Percentiles rank a stretch among this genome's conserved stretches.
Conservation (phyloP, 2,329 filamentous ascomycete genomes). For the Neurospora sp. region DNA sequence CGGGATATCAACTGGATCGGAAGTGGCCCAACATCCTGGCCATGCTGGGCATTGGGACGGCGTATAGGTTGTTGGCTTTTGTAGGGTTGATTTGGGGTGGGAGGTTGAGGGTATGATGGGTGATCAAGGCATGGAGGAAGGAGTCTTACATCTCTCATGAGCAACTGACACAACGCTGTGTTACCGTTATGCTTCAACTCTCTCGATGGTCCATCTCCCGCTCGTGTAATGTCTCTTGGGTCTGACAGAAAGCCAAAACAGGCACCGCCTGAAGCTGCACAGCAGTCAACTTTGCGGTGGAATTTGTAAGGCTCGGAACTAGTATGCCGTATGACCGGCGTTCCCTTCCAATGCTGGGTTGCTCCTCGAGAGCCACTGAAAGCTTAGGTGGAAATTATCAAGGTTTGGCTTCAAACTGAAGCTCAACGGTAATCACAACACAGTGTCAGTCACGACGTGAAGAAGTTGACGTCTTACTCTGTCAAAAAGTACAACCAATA, state of each 20-base stretch:
- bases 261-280: not conserved
- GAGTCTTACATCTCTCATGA: not conserved
- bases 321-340: not conserved
- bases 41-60: conserved; percentile 32
- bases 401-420: no score
- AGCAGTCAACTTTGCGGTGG: not conserved
- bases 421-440: not conserved
- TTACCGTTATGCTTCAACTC: not conserved
- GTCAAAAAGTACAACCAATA: not conserved
- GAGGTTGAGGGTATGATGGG: conserved; percentile 18
- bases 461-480: not conserved
- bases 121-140: not conserved
- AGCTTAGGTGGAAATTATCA: no score
- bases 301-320: not conserved
- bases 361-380: not conserved
- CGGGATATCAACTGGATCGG: conserved; percentile 37
- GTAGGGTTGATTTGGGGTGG: conserved; percentile 26
- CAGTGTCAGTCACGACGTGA: not conserved
- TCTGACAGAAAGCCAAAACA: not conserved
- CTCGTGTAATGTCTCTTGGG: not conserved
- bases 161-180: not conserved
- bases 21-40: conserved; percentile 36
- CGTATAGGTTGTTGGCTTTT: conserved; percentile 36
- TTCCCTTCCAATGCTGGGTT: not conserved
- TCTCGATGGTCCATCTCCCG: not conserved